phyloP scores from a whole-genome alignment of 164 flowering plant species.

The Vitis vinifera region DNA sequence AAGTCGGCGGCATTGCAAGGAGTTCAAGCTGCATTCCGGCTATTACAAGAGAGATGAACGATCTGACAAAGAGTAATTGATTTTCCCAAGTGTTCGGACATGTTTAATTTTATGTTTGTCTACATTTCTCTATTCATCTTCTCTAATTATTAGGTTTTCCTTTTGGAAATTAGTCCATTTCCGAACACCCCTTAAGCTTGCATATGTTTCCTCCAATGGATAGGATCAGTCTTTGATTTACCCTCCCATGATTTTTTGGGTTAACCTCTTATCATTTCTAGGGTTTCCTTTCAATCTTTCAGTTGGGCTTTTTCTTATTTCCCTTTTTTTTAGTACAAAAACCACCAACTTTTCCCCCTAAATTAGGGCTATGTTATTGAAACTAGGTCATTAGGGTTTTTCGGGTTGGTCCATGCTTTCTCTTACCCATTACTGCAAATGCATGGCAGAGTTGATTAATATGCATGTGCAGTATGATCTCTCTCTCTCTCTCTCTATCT shows the following conservation, averaged over 20 bases:
- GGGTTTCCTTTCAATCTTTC: not conserved
- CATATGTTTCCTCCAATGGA: not conserved
- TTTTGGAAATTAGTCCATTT: too few relatives aligned
- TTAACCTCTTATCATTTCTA: not conserved
- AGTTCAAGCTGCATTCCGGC: constrained; percentile 88
- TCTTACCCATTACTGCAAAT: too few relatives aligned
- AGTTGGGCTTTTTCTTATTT: not conserved
- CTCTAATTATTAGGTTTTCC: not conserved
- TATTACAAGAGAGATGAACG: constrained; percentile 54
- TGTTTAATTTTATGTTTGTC: not conserved
- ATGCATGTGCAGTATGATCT: too few relatives aligned
- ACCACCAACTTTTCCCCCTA: too few relatives aligned
- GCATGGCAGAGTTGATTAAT: too few relatives aligned
- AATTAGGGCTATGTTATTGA: too few relatives aligned
- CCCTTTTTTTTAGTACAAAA: not conserved
- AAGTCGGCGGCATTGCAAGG: constrained; percentile 52
- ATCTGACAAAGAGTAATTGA: constrained; percentile 12
- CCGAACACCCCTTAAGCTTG: not conserved
- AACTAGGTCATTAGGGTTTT: not conserved
- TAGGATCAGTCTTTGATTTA: not conserved
- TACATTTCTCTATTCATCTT: not conserved
- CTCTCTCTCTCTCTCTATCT: too few relatives aligned
- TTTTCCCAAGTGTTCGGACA: not conserved
- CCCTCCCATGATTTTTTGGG: not conserved
- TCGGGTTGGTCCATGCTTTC: not conserved